Percentiles rank a stretch among this genome's conserved stretches.
phyloP scores from a whole-genome alignment of 2,329 filamentous ascomycete species.

The Amesomyces nigricolor region DNA sequence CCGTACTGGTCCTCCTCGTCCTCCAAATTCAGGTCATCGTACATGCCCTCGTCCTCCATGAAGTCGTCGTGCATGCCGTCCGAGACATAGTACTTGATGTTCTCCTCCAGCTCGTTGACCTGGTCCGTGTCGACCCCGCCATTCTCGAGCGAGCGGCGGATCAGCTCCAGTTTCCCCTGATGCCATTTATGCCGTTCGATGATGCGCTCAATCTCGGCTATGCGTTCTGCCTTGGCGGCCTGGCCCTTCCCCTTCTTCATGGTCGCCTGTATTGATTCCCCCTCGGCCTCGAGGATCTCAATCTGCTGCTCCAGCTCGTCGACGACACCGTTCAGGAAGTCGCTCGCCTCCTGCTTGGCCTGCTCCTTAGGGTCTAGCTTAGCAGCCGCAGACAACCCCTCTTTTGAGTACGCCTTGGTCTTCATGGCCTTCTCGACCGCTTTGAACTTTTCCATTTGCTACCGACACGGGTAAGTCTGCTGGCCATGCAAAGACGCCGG shows the following conservation, averaged over 20 bases:
- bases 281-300: slow-evolving; percentile 85
- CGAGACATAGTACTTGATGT: slow-evolving; percentile 90
- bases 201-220: slow-evolving; percentile 75
- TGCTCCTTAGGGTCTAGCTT: slow-evolving; percentile 97
- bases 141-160: slow-evolving; percentile 86
- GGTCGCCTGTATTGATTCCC: slow-evolving; percentile 76
- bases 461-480: slow-evolving; percentile 23
- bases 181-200: slow-evolving; percentile 97
- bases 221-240: slow-evolving; percentile 72
- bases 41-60: slow-evolving; percentile 89
- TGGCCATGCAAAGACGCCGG: slow-evolving; percentile 3
- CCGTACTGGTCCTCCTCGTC: slow-evolving; percentile 88
- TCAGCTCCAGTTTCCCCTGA: slow-evolving; percentile 82
- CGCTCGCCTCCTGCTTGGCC: slow-evolving; percentile 80
- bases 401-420: slow-evolving; percentile 98
- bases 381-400: slow-evolving; percentile 83
- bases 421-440: slow-evolving; percentile 99
- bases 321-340: slow-evolving; percentile 81
- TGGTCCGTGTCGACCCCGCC: slow-evolving; percentile 82
- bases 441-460: slow-evolving; percentile 99
- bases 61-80: slow-evolving; percentile 86
- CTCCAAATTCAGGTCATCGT: slow-evolving; percentile 87
- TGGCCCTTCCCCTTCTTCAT: slow-evolving; percentile 96
- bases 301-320: slow-evolving; percentile 93
- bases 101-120: slow-evolving; percentile 83